Evolutionary conservation across 345 rosid genomes (phyloP).

Genomic region (Linum tenue): DNA sequence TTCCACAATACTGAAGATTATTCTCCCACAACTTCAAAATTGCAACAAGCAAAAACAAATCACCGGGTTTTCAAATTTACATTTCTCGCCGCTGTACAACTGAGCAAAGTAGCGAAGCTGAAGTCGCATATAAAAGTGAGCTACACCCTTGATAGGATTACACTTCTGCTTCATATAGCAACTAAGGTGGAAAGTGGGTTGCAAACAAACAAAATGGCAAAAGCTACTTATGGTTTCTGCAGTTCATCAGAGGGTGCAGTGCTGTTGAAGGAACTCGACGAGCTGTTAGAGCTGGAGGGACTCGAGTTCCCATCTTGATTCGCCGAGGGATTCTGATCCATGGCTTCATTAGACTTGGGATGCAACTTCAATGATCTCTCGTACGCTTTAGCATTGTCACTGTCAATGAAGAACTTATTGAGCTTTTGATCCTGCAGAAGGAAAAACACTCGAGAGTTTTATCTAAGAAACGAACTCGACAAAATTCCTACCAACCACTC

Average conservation of each 20-base stretch:
- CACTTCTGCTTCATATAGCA: background rate
- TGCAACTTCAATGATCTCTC: conserved; percentile 62
- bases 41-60: background rate
- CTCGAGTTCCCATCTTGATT: conserved; percentile 16
- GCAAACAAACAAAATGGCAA: background rate
- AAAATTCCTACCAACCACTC: background rate
- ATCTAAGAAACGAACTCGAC: background rate
- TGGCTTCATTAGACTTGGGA: conserved; percentile 30
- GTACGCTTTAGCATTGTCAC: conserved; percentile 55
- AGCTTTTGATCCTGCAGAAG: conserved; percentile 73
- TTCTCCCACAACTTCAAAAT: too few relatives aligned
- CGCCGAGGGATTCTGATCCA: conserved; percentile 27
- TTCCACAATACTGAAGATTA: too few relatives aligned
- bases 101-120: background rate
- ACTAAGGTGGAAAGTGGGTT: conserved; percentile 4
- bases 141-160: conserved; percentile 2
- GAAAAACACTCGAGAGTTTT: conserved; percentile 3
- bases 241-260: conserved; percentile 46
- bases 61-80: conserved; percentile 9
- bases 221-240: conserved; percentile 31
- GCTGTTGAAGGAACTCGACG: conserved; percentile 23
- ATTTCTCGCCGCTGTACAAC: conserved; percentile 7
- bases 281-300: conserved; percentile 18
- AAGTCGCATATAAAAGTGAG: conserved; percentile 3
- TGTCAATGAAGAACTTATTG: conserved; percentile 55